Base-by-base conservation (phyloP, 208 protist species). In the Leptomonas seymouri region DNA sequence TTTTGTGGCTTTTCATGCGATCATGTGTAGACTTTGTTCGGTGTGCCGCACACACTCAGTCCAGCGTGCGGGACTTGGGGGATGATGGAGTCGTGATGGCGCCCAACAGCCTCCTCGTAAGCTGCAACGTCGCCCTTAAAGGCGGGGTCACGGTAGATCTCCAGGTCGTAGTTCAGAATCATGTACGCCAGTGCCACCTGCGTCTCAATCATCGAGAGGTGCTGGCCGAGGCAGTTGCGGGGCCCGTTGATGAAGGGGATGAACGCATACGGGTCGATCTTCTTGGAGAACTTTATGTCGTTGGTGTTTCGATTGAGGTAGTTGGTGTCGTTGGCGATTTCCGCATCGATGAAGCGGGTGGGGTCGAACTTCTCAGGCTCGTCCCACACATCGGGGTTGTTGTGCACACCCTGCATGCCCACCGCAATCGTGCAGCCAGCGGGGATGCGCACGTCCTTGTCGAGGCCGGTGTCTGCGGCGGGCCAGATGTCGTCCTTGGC, bases 181-280 rank as follows among this genome's bases (percentile, higher is more conserved):
- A 94, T 60, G 71, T 89, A 96, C 20, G 85, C 78, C 15, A 96
- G 61, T 14, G 84, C 85, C 1, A 96, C 86, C 67, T 94, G 82
- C 34, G 88, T 92, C 71, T 97, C 93, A 53, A 97, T 89, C 45
- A 97, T 76, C 9, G 93, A 84, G 50, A 97, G 67, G 67, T 97
- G 91, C 69, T 97, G 93, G 11, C 93, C 93, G 25, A 97, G 85
- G 80, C 93, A 97, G 67, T 97, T 96, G 73, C 91, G 91, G 2
- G 93, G 93, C 3, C 93, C 93, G 61, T 94, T 95, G 71, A 97
- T 97, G 71, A 97, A 97, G 12, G 93, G 93, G 62, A 97, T 88
- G 75, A 92, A 97, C 21, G 86, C 84, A 71, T 89, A 97, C 12
- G 91, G 91, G 65, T 97, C 89, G 64, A 94, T 91, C 49, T 66